Base-by-base conservation (phyloP, 1,139 yeast species). In the Blastobotrys capitulatus region DNA sequence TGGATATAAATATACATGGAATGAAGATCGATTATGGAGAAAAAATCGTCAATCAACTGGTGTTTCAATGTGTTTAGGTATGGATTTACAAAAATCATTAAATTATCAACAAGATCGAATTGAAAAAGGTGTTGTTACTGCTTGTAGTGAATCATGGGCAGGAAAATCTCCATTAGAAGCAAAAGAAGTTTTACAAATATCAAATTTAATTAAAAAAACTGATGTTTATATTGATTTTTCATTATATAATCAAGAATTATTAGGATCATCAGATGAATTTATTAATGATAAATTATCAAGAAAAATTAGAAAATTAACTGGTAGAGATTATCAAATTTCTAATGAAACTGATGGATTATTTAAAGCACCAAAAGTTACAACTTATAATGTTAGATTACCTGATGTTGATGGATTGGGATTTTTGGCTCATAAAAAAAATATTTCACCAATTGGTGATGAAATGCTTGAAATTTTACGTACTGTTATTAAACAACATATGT, bases 391-490 rank as follows among this genome's bases (percentile, higher is more conserved):
- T 52, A 86, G 87, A 65, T 72, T 88, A 53, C 76, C 96, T 60
- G 96, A 87, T 64, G 79, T 85, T 19, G 96, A 96, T 1, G 77
- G 79, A 49, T 90, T 84, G 62, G 96, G 96, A 1, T 88, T 86
- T 63, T 72, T 88, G 56, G 72, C 87, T 44, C 96, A 96, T 7
- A 62, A 83, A 1, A 78, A 78, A 60, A 80, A 74, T 62, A 87
- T 88, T 54, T 72, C 67, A 25, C 90, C 95, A 0, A 92, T 85
- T 13, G 96, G 95, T 1, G 70, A 73, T 51, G 96, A 88, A 64
- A 75, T 83, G 35, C 80, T 80, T 62, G 78, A 82, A 8, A 44
- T 55, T 20, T 42, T 54, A 19, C 35, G 46, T 38, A 16, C 44
- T 34, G 19, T 50, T 18, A 41, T 48, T 16, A 25, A 19, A 18